These are phyloP conservation scores for Corynespora cassiicola DNA, from an alignment of 2,329 filamentous ascomycete genomes.

Conservation along the genomic window DNA sequence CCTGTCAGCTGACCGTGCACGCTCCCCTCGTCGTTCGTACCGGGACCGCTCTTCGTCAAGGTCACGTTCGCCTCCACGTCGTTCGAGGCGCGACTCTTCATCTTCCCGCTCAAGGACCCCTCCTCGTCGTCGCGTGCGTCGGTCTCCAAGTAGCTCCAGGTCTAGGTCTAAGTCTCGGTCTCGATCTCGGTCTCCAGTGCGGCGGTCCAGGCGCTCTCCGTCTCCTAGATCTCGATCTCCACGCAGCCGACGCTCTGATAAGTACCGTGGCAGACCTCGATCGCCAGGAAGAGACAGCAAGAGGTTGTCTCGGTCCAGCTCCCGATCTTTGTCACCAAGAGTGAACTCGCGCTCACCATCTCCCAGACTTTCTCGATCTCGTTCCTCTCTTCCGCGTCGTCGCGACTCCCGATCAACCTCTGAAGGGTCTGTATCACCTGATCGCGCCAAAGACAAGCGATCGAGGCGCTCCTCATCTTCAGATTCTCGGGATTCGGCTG, in stretches of 20 bases:
- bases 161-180: slow-evolving; percentile 44
- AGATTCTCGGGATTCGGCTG: slow-evolving; percentile 50
- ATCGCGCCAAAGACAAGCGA: slow-evolving; percentile 46
- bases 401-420: slow-evolving; percentile 48
- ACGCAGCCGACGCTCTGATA: slow-evolving; percentile 15
- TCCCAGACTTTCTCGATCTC: slow-evolving; percentile 51
- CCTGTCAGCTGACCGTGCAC: slow-evolving; percentile 22
- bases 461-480: slow-evolving; percentile 54
- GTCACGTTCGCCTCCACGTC: slow-evolving; percentile 2
- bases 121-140: slow-evolving; percentile 35
- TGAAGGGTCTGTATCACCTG: slow-evolving; percentile 47
- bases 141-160: slow-evolving; percentile 44
- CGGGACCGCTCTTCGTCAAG: too few species aligned
- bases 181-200: slow-evolving; percentile 37
- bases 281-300: slow-evolving; percentile 39
- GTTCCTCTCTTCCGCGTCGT: slow-evolving; percentile 41
- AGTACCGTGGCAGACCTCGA: slow-evolving; percentile 31
- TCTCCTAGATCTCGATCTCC: slow-evolving; percentile 25
- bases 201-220: slow-evolving; percentile 17
- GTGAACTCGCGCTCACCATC: slow-evolving; percentile 62
- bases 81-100: slow-evolving; percentile 13
- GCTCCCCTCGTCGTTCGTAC: too few species aligned
- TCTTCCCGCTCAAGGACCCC: slow-evolving; percentile 49
- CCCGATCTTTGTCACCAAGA: slow-evolving; percentile 56
- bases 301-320: slow-evolving; percentile 46